These are phyloP conservation scores for Knoxia roxburghii DNA, from an alignment of 257 asterid genomes.

Conservation along the genomic window DNA sequence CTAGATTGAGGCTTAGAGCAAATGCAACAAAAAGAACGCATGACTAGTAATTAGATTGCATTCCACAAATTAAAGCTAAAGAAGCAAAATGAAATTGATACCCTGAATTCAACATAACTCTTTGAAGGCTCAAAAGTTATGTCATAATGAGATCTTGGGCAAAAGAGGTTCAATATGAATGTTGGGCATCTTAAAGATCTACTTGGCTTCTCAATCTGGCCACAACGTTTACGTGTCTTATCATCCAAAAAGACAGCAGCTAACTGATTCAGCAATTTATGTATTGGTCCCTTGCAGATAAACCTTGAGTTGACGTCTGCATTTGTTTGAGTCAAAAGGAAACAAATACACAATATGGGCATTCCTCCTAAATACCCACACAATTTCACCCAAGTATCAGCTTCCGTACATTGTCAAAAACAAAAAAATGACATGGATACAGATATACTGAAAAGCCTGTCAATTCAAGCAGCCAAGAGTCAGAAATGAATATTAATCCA, in stretches of 20 bases:
- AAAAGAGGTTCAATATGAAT: slow-evolving; percentile 65
- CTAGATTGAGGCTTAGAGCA: neutral
- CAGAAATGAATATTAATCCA: slow-evolving; percentile 17
- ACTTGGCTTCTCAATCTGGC: slow-evolving; percentile 40
- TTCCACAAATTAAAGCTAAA: slow-evolving; percentile 3
- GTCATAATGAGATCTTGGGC: slow-evolving; percentile 78
- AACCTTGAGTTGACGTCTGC: slow-evolving; percentile 93
- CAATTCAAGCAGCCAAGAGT: slow-evolving; percentile 29
- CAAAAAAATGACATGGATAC: slow-evolving; percentile 54
- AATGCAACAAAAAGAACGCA: neutral
- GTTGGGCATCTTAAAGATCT: slow-evolving; percentile 49
- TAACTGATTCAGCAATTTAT: slow-evolving; percentile 72
- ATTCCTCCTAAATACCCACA: slow-evolving; percentile 18
- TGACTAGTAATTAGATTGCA: neutral
- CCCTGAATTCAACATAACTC: slow-evolving; percentile 82
- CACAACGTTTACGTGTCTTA: slow-evolving; percentile 29
- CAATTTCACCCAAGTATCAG: slow-evolving; percentile 21
- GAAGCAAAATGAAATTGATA: slow-evolving; percentile 18
- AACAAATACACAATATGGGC: slow-evolving; percentile 24
- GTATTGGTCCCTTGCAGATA: slow-evolving; percentile 80
- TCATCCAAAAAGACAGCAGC: slow-evolving; percentile 44
- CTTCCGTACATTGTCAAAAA: slow-evolving; percentile 10
- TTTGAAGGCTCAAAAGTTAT: slow-evolving; percentile 58
- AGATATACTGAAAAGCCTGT: slow-evolving; percentile 88
- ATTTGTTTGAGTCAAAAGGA: slow-evolving; percentile 39